phyloP scores from a whole-genome alignment of 2,329 filamentous ascomycete genomes.

The Fonsecaea nubica region DNA sequence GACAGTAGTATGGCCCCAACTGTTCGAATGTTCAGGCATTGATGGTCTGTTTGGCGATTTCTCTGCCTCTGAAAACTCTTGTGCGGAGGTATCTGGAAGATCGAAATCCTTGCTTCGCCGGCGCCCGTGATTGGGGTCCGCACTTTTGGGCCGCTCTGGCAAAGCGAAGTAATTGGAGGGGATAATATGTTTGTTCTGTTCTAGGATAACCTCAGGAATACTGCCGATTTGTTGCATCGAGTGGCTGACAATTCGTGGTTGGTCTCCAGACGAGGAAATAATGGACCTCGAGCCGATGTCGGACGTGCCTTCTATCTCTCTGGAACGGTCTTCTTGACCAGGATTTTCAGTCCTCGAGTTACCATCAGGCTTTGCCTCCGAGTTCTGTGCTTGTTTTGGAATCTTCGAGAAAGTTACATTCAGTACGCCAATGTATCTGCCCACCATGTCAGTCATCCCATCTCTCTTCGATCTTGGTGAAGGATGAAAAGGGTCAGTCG shows the following conservation, averaged over 20 bases:
- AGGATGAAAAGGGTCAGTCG: background rate
- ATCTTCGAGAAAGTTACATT: constrained; percentile 95
- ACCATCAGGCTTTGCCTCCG: constrained; percentile 9
- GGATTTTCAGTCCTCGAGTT: constrained; percentile 11
- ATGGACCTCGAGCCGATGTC: constrained; percentile 8
- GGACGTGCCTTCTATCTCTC: background rate
- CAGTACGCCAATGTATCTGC: constrained; percentile 84
- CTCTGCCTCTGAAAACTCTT: constrained; percentile 3
- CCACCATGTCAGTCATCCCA: constrained; percentile 1
- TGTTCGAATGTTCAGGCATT: constrained; percentile 58
- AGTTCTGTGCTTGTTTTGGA: constrained; percentile 60
- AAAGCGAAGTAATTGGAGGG: constrained; percentile 80
- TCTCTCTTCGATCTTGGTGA: background rate
- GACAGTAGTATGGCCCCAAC: constrained; percentile 90
- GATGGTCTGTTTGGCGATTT: constrained; percentile 39
- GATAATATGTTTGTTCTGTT: constrained; percentile 92
- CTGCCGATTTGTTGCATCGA: constrained; percentile 72
- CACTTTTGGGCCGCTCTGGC: constrained; percentile 53
- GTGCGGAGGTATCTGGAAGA: background rate
- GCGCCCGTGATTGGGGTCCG: constrained; percentile 43
- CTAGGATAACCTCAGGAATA: constrained; percentile 88
- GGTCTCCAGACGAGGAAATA: constrained; percentile 39
- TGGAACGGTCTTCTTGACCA: constrained; percentile 6
- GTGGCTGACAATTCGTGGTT: constrained; percentile 69
- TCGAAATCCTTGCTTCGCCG: constrained; percentile 32